Evolutionary conservation across 306 rosid species (phyloP).

Genomic region (Argentina anserina): DNA sequence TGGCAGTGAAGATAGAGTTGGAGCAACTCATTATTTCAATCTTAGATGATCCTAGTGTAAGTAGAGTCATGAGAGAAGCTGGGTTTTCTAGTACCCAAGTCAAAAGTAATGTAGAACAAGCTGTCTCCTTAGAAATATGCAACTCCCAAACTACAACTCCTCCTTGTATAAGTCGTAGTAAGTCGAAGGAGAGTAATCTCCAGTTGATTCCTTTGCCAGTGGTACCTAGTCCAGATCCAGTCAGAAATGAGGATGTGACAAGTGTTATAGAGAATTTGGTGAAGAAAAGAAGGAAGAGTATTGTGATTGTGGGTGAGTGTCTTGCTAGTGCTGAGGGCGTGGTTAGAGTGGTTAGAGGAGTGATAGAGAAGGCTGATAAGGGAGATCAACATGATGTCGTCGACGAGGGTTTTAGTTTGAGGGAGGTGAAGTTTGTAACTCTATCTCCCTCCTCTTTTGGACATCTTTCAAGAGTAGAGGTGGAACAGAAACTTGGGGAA

Average conservation of each 20-base stretch:
- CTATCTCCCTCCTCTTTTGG: constrained; percentile 51
- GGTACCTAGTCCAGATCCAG: constrained; percentile 29
- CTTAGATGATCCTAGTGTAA: constrained; percentile 92
- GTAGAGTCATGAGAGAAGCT: constrained; percentile 94
- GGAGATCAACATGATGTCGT: constrained; percentile 32
- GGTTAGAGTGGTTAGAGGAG: constrained; percentile 55
- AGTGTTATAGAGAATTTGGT: constrained; percentile 51
- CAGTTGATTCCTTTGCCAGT: background rate
- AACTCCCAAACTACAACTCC: constrained; percentile 39
- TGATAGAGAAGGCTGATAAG: constrained; percentile 65
- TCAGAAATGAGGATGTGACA: constrained; percentile 53
- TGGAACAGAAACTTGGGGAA: constrained; percentile 69
- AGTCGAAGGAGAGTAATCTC: constrained; percentile 43
- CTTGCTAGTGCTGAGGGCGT: constrained; percentile 51
- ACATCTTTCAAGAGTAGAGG: constrained; percentile 51
- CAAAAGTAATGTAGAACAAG: constrained; percentile 83
- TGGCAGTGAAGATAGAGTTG: constrained; percentile 77
- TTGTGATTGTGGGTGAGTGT: constrained; percentile 90
- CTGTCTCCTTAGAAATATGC: constrained; percentile 66
- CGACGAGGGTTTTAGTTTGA: constrained; percentile 50
- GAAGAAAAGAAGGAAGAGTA: constrained; percentile 45
- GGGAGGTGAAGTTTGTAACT: constrained; percentile 53
- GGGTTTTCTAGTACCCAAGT: constrained; percentile 82
- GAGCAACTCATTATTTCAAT: constrained; percentile 88
- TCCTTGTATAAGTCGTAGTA: constrained; percentile 29